phyloP scores from a whole-genome alignment of 805 yeast genomes.

The Starmerella cellae region DNA sequence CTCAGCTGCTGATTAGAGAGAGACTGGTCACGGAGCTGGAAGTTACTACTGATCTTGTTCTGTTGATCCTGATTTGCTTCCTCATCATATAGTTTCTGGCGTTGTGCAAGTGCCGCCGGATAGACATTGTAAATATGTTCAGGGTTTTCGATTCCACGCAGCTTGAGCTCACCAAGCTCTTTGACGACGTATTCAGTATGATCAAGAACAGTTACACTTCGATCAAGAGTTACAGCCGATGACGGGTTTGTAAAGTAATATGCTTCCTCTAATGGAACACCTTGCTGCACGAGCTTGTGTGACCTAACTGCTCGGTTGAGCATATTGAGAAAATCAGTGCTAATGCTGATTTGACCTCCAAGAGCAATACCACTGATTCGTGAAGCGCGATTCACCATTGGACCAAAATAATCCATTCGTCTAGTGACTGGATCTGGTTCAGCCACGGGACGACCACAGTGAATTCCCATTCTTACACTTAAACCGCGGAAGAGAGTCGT shows the following conservation, averaged over 20 bases:
- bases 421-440: constrained; percentile 89
- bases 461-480: constrained; percentile 95
- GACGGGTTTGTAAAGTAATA: constrained; percentile 10
- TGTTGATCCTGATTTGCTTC: background rate
- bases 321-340: constrained; percentile 68
- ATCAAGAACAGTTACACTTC: constrained; percentile 34
- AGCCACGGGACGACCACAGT: constrained; percentile 96
- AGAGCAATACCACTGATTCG: constrained; percentile 89
- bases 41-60: background rate
- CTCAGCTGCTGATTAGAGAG: constrained; percentile 18
- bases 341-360: constrained; percentile 92
- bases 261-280: constrained; percentile 10
- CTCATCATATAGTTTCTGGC: constrained; percentile 29
- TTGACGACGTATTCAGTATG: constrained; percentile 56
- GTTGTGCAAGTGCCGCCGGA: constrained; percentile 49
- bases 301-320: constrained; percentile 40
- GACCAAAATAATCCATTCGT: constrained; percentile 98
- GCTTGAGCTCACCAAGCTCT: constrained; percentile 70
- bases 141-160: constrained; percentile 90
- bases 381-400: constrained; percentile 93
- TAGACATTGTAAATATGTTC: constrained; percentile 70
- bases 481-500: constrained; percentile 68
- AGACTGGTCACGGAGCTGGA: constrained; percentile 13
- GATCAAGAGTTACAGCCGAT: constrained; percentile 14
- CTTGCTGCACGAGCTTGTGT: constrained; percentile 23